Evolutionary conservation across 305 asterid genomes (phyloP).

Genomic region (Fraxinus angustifolia): DNA sequence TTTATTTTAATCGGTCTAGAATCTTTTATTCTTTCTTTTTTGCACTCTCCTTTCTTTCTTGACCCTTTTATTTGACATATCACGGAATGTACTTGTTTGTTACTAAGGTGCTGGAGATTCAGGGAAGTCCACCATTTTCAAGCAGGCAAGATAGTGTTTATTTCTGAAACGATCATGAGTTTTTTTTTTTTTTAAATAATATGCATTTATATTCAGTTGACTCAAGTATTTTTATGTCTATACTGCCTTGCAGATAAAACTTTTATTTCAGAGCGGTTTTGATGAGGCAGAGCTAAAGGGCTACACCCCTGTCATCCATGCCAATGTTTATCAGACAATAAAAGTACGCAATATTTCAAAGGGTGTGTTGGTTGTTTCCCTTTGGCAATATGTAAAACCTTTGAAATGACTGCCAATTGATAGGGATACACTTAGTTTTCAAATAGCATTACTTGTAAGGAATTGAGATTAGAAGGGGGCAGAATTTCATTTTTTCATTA

Average conservation of each 20-base stretch:
- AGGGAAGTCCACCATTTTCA: conserved; percentile 97
- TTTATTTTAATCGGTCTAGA: not conserved
- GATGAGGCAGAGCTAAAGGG: conserved; percentile 89
- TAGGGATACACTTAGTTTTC: conserved; percentile 24
- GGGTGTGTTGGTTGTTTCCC: conserved; percentile 81
- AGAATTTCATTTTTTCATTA: conserved; percentile 17
- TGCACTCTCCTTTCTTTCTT: not conserved
- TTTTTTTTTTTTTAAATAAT: not conserved
- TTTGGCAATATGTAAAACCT: conserved; percentile 27
- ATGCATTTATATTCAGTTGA: not conserved
- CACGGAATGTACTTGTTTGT: conserved; percentile 10
- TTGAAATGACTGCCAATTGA: conserved; percentile 29
- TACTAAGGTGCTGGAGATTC: conserved; percentile 90
- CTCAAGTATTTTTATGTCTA: conserved; percentile 17
- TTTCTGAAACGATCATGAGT: conserved; percentile 7
- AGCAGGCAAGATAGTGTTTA: conserved; percentile 65
- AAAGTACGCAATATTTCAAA: conserved; percentile 84
- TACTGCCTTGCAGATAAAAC: conserved; percentile 75
- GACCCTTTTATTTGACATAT: conserved; percentile 11
- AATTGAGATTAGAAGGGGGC: conserved; percentile 14
- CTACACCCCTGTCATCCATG: conserved; percentile 92
- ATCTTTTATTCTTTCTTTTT: not conserved
- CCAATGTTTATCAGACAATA: conserved; percentile 98
- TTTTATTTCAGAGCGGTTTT: conserved; percentile 91
- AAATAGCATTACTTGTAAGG: conserved; percentile 14